Evolutionary conservation across 73 alveolate species (phyloP), one percentile per base, ranked within the genome.

Genomic region (Paramecium caudatum): DNA sequence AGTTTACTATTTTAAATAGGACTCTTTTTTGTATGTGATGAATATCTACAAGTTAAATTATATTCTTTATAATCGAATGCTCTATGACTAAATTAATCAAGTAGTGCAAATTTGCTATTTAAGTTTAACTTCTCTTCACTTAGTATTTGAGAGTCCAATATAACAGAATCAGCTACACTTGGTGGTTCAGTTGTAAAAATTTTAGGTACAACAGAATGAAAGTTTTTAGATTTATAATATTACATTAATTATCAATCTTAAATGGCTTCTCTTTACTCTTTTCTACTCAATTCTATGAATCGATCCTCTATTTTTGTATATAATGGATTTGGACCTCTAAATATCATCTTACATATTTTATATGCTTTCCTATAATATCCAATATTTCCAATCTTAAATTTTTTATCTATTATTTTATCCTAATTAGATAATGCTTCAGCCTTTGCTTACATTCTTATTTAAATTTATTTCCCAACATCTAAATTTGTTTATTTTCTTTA

Each of bases 101-200:
- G 80, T 7, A 55, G 30, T 10, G 80, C 80, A 55, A 55, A 55
- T 23, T 55, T 55, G 45, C 23, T 55, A 23, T 55, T 55, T 1
- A 55, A 10, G 12, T 55, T 55, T 16, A 55, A 23, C 3, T 55
- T 55, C 30, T 55, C 80, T 23, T 55, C 80, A 27, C 80, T 55
- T 4, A 55, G 13, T 55, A 55, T 55, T 12, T 43, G 80, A 55
- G 80, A 55, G 30, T 55, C 80, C 21, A 55, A 23, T 27, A 55
- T 55, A 23, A 55, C 30, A 7, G 80, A 55, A 21, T 55, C 80
- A 0, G 80, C 80, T 55, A 43, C 80, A 55, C 80, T 55, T 55
- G 46, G 80, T 27, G 80, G 80, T 55, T 55, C 80, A 55, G 80
- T 55, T 55, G 80, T 55, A 55, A 55, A 55, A 55, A 55, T 55